Conservation (phyloP, 2,329 filamentous ascomycete genomes). For the Fusarium secorum region DNA sequence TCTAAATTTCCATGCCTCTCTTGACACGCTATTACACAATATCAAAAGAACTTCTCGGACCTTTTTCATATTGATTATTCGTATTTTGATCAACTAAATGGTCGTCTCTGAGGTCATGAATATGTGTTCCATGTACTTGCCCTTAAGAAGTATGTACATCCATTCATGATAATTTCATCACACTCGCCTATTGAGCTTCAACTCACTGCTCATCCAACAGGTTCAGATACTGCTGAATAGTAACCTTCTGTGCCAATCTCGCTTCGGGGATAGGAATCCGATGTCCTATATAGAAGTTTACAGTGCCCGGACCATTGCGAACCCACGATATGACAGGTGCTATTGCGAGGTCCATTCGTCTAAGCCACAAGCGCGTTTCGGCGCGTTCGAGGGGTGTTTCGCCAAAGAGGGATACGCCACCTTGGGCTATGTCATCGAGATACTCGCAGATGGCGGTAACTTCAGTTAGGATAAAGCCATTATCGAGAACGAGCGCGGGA, state of each 20-base stretch:
- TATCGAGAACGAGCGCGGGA: background rate
- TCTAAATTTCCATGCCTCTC: background rate
- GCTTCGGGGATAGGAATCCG: background rate
- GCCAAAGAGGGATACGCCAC: background rate
- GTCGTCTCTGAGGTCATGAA: accelerated
- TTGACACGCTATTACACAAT: accelerated
- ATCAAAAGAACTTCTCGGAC: accelerated
- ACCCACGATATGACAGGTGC: background rate
- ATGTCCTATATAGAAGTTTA: conserved; percentile 4
- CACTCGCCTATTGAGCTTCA: background rate
- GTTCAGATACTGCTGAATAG: conserved; percentile 2
- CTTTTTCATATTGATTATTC: background rate
- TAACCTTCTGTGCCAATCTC: background rate
- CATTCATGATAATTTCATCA: accelerated
- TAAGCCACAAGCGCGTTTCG: conserved; percentile 4
- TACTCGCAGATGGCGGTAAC: conserved; percentile 6
- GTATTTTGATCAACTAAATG: accelerated
- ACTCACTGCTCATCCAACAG: background rate
- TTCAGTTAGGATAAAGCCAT: conserved; percentile 3
- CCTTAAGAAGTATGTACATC: accelerated
- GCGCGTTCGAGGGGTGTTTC: background rate
- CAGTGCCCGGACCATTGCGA: background rate
- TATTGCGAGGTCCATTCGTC: conserved; percentile 5
- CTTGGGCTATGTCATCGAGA: background rate
- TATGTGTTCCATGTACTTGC: background rate